Evolutionary conservation across 768 basidiomycete genomes (phyloP).

Genomic region (Lentinula edodes): DNA sequence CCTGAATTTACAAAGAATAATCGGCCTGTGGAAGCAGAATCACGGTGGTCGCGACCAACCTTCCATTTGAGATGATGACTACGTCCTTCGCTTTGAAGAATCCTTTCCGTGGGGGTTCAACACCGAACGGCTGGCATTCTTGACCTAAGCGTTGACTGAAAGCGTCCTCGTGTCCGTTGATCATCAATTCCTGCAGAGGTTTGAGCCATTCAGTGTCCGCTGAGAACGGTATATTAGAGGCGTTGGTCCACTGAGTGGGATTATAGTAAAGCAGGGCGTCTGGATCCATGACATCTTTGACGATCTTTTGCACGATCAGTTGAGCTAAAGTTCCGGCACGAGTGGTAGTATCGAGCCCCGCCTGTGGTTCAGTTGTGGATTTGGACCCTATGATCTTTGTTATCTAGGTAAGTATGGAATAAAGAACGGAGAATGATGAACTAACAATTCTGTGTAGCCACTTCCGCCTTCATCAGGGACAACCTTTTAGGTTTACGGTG

Average conservation of each 20-base stretch:
- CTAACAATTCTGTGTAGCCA: constrained; percentile 34
- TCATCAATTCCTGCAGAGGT: constrained; percentile 22
- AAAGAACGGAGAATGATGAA: neutral
- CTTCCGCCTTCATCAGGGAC: constrained; percentile 11
- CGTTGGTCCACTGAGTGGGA: constrained; percentile 25
- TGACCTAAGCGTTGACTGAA: constrained; percentile 40
- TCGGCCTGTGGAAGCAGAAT: neutral
- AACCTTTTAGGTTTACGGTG: neutral
- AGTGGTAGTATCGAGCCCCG: constrained; percentile 29
- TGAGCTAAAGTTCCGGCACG: constrained; percentile 30
- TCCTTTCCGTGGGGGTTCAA: constrained; percentile 32
- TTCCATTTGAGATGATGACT: constrained; percentile 51
- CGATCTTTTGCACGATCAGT: constrained; percentile 24
- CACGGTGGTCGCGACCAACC: constrained; percentile 18
- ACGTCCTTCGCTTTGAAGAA: constrained; percentile 47
- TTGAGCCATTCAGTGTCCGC: constrained; percentile 27
- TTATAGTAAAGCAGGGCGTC: constrained; percentile 24
- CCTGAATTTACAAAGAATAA: constrained; percentile 16
- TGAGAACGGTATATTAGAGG: constrained; percentile 25
- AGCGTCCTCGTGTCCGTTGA: constrained; percentile 30
- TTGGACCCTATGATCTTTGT: constrained; percentile 27
- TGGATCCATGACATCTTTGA: constrained; percentile 22
- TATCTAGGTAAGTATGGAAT: neutral
- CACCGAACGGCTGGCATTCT: constrained; percentile 39
- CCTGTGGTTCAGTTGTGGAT: constrained; percentile 29